Evolutionary conservation across 225 moss, liverwort and hornwort genomes (phyloP), one percentile per base, ranked within the genome.

Genomic region (Takakia lepidozioides): DNA sequence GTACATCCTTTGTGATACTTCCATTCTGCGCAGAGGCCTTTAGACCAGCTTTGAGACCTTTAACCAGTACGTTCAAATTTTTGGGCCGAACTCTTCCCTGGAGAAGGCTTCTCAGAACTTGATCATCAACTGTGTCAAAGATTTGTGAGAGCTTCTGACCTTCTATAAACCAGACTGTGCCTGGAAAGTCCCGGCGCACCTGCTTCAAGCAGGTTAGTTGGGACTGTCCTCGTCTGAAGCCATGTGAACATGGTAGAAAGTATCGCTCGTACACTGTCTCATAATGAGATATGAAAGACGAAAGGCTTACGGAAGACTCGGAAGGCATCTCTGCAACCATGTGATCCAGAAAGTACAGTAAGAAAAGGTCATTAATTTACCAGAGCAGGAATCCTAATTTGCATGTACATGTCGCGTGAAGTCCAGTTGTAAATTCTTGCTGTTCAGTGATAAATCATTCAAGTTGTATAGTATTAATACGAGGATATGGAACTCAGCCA

Each of bases 201-300:
- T 79, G 78, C 57, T 60, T 73, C 22, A 79, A 59, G 29, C 78
- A 79, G 1, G 78, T 74, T 22, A 73, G 78, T 51, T 79, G 78
- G 22, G 69, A 73, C 14, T 73, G 57, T 19, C 66, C 57, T 0
- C 62, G 60, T 27, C 78, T 52, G 20, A 79, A 79, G 21, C 78
- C 78, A 46, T 79, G 78, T 21, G 78, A 79, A 50, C 73, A 79
- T 1, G 73, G 66, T 24, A 78, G 69, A 26, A 44, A 79, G 27
- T 70, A 66, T 16, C 62, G 18, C 44, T 79, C 78, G 19, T 65
- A 74, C 3, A 74, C 8, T 23, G 62, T 53, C 46, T 70, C 78
- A 34, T 70, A 79, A 28, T 79, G 73, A 15, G 57, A 66, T 59
- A 73, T 70, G 19, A 70, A 70, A 2, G 78, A 70, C 8, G 22